Evolutionary conservation across 2,329 filamentous ascomycete species (phyloP).

Genomic region (Cadophora gregata): DNA sequence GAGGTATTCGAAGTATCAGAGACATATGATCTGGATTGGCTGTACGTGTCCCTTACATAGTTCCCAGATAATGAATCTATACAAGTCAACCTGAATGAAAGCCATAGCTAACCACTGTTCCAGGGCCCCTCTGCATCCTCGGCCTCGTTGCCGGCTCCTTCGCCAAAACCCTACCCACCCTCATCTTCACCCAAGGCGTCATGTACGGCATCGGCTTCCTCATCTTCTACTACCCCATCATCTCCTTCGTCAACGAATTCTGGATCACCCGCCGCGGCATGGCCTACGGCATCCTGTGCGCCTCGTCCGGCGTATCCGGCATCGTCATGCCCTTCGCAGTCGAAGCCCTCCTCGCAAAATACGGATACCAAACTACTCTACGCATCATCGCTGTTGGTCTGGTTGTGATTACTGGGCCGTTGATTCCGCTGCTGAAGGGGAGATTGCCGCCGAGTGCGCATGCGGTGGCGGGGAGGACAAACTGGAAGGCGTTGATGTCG

Average conservation of each 20-base stretch:
- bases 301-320: slow-evolving; percentile 53
- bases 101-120: too few relatives aligned
- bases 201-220: slow-evolving; percentile 65
- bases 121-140: slow-evolving; percentile 47
- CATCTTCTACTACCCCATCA: slow-evolving; percentile 60
- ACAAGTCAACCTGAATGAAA: too few relatives aligned
- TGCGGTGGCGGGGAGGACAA: slow-evolving; percentile 50
- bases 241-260: slow-evolving; percentile 67
- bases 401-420: slow-evolving; percentile 58
- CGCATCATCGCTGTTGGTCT: slow-evolving; percentile 57
- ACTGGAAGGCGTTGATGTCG: slow-evolving; percentile 49
- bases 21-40: slow-evolving; percentile 47
- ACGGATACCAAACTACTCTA: slow-evolving; percentile 60
- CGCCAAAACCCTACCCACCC: slow-evolving; percentile 55
- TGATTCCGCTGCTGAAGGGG: slow-evolving; percentile 61
- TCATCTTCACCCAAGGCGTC: slow-evolving; percentile 66
- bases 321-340: slow-evolving; percentile 60
- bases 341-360: slow-evolving; percentile 55
- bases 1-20: slow-evolving; percentile 45
- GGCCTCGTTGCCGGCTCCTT: slow-evolving; percentile 55
- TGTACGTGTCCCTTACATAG: slow-evolving; percentile 28
- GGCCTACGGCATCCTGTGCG: slow-evolving; percentile 63
- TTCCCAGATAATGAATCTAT: too few relatives aligned
- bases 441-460: slow-evolving; percentile 50
- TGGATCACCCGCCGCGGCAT: slow-evolving; percentile 64